These are phyloP conservation scores for Echium plantagineum DNA, from an alignment of 257 asterid genomes.

Conservation along the genomic window DNA sequence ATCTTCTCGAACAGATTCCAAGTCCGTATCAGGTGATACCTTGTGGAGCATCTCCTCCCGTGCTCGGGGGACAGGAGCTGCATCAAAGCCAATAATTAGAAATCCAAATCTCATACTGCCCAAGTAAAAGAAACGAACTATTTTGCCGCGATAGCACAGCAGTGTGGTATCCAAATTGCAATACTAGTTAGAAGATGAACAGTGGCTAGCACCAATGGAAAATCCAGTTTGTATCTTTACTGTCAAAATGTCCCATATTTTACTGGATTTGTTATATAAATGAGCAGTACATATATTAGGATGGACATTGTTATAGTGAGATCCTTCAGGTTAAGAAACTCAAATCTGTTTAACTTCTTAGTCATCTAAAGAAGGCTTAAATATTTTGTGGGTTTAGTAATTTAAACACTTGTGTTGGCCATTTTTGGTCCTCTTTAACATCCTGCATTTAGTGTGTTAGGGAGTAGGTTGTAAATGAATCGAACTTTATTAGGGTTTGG, in stretches of 20 bases:
- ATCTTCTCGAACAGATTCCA: slow-evolving; percentile 28
- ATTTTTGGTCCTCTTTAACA: too few relatives aligned
- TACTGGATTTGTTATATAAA: neutral
- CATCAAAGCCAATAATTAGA: slow-evolving; percentile 47
- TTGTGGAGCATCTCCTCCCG: slow-evolving; percentile 82
- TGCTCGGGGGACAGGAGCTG: slow-evolving; percentile 37
- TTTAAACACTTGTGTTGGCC: too few relatives aligned
- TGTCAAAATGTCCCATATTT: neutral
- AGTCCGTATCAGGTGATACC: slow-evolving; percentile 37
- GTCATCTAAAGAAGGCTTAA: neutral
- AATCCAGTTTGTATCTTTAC: neutral
- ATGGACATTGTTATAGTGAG: neutral
- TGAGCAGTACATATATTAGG: neutral
- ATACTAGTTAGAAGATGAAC: neutral
- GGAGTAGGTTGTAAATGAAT: too few relatives aligned
- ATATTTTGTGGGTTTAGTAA: too few relatives aligned
- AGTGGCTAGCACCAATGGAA: too few relatives aligned
- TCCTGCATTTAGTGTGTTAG: too few relatives aligned
- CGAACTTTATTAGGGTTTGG: too few relatives aligned
- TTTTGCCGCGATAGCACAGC: slow-evolving; percentile 26
- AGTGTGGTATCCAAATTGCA: neutral
- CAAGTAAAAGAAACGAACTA: slow-evolving; percentile 21
- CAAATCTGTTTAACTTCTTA: neutral
- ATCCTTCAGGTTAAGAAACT: neutral
- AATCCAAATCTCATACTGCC: slow-evolving; percentile 44